Evolutionary conservation across 2,329 filamentous ascomycete genomes (phyloP), one percentile per base, ranked within the genome.

Genomic region (Penicillium sp.): DNA sequence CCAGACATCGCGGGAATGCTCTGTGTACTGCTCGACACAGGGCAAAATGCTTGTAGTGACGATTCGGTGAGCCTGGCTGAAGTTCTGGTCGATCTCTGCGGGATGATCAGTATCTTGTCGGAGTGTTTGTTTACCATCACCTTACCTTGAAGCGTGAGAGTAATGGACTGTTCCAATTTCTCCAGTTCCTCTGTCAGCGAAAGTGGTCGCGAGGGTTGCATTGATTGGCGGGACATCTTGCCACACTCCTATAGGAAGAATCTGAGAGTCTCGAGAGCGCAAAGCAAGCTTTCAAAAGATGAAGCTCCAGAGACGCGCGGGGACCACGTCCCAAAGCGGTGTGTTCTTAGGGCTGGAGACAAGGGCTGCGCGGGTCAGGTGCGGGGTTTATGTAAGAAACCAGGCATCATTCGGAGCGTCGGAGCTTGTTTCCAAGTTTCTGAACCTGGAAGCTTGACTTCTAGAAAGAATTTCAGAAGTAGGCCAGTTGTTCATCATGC

Each of bases 31-130:
- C 68, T 97, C 92, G 18, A 98, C 90, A 1, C 96, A 81, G 1
- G 93, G 93, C 3, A 98, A 74, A 47, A 98, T 96, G 66, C 85
- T 95, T 1, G 87, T 86, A 0, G 93, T 97, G 33, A 98, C 92
- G 52, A 98, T 97, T 55, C 90, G 86, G 71, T 98, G 93, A 27
- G 93, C 91, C 66, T 89, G 89, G 74, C 89, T 96, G 70, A 98
- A 98, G 73, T 98, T 98, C 72, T 89, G 88, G 69, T 98, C 93
- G 74, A 98, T 98, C 77, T 98, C 93, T 95, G 63, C 23, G 38
- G n/a, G 38, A 29, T 8, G 24, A 46, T 62, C 32, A 62, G 55
- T 38, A 47, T 43, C 29, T 6, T 45, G 47, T 45, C 46, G 31
- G 35, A 15, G 38, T 43, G 25, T 49, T 53, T 54, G 45, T 54